Evolutionary conservation across 1,284 basidiomycete genomes (phyloP).

Genomic region (Cryptococcus sp.): DNA sequence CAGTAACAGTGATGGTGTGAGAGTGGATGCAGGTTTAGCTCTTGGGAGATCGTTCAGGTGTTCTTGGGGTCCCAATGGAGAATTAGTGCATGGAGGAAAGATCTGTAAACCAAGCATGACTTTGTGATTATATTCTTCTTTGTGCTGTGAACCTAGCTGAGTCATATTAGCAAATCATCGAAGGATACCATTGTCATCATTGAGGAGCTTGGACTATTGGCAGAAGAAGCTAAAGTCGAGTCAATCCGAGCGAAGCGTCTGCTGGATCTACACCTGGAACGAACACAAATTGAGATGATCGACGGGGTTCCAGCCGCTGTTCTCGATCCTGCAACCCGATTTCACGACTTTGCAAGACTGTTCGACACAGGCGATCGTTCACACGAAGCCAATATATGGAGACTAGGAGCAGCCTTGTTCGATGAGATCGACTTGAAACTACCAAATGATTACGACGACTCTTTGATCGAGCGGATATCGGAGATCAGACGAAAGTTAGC

Average conservation of each 20-base stretch:
- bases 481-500: conserved; percentile 72
- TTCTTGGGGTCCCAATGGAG: conserved; percentile 81
- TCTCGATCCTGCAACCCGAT: conserved; percentile 61
- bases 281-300: conserved; percentile 61
- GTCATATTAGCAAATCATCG: conserved; percentile 17
- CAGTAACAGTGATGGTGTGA: conserved; percentile 59
- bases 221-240: conserved; percentile 45
- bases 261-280: conserved; percentile 70
- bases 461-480: conserved; percentile 48
- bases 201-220: conserved; percentile 24
- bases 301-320: conserved; percentile 59
- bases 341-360: conserved; percentile 69
- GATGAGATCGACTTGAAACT: conserved; percentile 69
- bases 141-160: conserved; percentile 15
- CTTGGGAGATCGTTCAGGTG: conserved; percentile 85
- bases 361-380: conserved; percentile 71
- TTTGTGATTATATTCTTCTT: conserved; percentile 30
- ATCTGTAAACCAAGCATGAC: conserved; percentile 56
- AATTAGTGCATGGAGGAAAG: conserved; percentile 68
- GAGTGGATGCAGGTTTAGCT: conserved; percentile 75
- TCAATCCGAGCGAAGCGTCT: conserved; percentile 58
- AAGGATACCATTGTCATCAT: conserved; percentile 23
- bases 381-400: conserved; percentile 75
- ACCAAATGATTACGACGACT: conserved; percentile 57
- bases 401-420: conserved; percentile 84